phyloP scores from a whole-genome alignment of 495 filamentous ascomycete genomes.

The Evernia prunastri region DNA sequence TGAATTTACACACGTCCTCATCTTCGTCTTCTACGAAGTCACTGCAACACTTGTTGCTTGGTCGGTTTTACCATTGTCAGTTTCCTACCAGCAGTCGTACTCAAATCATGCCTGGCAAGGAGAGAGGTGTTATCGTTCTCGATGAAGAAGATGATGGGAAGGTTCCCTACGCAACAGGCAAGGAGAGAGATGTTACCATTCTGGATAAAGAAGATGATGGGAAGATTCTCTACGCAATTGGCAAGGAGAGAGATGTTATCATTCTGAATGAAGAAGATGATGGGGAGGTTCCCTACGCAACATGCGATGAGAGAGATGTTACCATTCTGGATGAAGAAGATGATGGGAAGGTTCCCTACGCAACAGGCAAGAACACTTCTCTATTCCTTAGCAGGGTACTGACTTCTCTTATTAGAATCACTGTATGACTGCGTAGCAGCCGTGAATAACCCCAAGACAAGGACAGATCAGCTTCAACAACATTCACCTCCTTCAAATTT shows the following conservation, averaged over 20 bases:
- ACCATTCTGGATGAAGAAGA: background rate
- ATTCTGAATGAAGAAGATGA: background rate
- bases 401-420: background rate
- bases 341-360: no score
- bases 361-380: background rate
- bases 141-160: no score
- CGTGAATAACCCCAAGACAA: background rate
- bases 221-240: no score
- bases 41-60: background rate
- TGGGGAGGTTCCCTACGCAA: background rate
- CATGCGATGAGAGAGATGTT: background rate
- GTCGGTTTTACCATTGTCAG: background rate
- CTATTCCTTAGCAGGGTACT: background rate
- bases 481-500: background rate
- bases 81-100: background rate
- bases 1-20: background rate
- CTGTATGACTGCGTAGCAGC: background rate
- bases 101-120: background rate
- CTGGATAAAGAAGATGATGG: no score
- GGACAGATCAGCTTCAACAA: background rate
- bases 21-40: background rate
- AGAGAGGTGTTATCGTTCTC: no score
- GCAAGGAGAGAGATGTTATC: no score
- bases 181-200: no score
- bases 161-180: no score